Evolutionary conservation across 257 asterid genomes (phyloP), one percentile per base, ranked within the genome.

Genomic region (Solanum paucissectum): DNA sequence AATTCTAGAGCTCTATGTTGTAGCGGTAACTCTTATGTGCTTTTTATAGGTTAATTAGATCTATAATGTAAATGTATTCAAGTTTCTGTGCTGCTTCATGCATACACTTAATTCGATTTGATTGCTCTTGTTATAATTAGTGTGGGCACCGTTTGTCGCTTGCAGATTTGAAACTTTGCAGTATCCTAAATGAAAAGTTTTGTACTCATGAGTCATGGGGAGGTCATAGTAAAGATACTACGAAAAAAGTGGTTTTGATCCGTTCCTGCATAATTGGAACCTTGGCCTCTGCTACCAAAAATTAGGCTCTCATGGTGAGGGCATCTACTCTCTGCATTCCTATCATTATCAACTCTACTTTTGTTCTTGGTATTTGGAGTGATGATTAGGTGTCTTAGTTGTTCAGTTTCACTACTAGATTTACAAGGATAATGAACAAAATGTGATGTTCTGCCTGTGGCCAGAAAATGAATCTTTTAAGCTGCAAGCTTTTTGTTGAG

Each of bases 291-390:
- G 93, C 86, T 86, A 92, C 94, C 75, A 90, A 88, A 93, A 91
- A 37, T 37, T 8, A 88, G 88, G 92, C 95, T 86, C 93, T 96
- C 91, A 84, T 18, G 95, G 99, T 96, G 94, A 93, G 96, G 95
- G 62, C 75, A 84, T 87, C 88, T 55, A 84, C 38, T 88, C 85
- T 85, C 87, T 40, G 77, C 89, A 69, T n/a, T 75, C 88, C 88
- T 82, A 83, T 91, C 77, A 73, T 64, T 89, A 87, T n/a, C 16
- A 69, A 20, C 23, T 20, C 25, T 87, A 23, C 20, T 83, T 81
- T 87, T 36, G 23, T n/a, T 49, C 38, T 77, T 68, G 25, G 60
- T 8, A 5, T 76, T 40, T 7, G 58, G 20, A 12, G 60, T 12
- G 60, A 76, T 25, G 23, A 76, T 40, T 76, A 40, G 60, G 25